Evolutionary conservation across 306 rosid genomes (phyloP), one percentile per base, ranked within the genome.

Genomic region (Vigna angularis): DNA sequence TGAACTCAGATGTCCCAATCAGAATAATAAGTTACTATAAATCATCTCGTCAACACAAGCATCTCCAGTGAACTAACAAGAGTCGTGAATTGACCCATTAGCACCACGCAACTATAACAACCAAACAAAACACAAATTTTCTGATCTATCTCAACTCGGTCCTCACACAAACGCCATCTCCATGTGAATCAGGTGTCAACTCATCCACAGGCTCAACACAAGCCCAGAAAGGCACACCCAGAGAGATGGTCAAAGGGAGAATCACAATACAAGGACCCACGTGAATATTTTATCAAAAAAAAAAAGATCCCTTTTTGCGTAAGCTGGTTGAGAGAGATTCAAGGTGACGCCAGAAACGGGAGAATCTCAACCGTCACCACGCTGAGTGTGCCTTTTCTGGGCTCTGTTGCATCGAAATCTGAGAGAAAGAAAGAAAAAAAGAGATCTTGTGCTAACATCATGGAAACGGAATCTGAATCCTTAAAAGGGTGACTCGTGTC

Each of bases 251-350:
- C 73, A 61, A 59, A 75, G 72, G 18, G 42, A 30, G 81, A 81
- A 75, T 13, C 45, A 18, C 51, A 61, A 81, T 49, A 15, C 59
- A 75, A 81, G 30, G 85, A 38, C 66, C 81, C 81, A 81, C 77
- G 4, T 47, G 70, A 81, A 74, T n/a, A 73, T 56, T 70, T 30
- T 26, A 57, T 14, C 1, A 47, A 55, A 77, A 56, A 55, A 22
- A 14, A 63, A 42, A 12, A 45, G 45, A 40, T 17, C 12, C 16
- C 36, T 64, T 38, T 24, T 47, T 13, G 51, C 12, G 53, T 42
- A 3, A 10, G 20, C 17, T 50, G 56, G 7, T 9, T 50, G 3
- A 50, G 18, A 15, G 52, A 67, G 68, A 67, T 44, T 53, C 32
- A 55, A 56, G 75, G 75, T 66, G 74, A 77, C 73, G 63, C 80